Percentiles rank a stretch among this genome's conserved stretches.
These are phyloP conservation scores for Zea luxurians DNA, from an alignment of 176 grass and related monocot genomes.

Conservation along the genomic window DNA sequence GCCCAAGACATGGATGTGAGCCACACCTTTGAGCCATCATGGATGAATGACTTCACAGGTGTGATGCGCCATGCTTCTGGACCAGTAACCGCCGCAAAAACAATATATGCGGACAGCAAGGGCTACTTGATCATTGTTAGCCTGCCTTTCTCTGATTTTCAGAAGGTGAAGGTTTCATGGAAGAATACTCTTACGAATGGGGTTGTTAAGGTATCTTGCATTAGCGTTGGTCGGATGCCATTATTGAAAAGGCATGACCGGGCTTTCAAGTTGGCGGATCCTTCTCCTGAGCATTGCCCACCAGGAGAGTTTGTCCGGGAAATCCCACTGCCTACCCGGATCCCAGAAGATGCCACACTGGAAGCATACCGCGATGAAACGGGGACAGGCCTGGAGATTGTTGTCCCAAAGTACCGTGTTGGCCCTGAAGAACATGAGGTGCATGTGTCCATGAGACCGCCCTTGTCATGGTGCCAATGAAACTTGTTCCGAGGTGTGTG, in stretches of 20 bases:
- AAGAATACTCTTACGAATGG: slow-evolving; percentile 84
- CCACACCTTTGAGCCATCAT: slow-evolving; percentile 59
- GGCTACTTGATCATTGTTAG: slow-evolving; percentile 94
- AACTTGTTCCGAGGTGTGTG: slow-evolving; percentile 48
- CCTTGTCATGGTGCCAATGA: slow-evolving; percentile 68
- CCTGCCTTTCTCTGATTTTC: slow-evolving; percentile 78
- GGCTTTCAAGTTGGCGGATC: slow-evolving; percentile 75
- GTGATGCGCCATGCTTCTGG: slow-evolving; percentile 83
- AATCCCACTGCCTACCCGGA: slow-evolving; percentile 73
- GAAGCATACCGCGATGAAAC: slow-evolving; percentile 86
- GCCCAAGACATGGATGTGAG: slow-evolving; percentile 55
- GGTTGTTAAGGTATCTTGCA: slow-evolving; percentile 74
- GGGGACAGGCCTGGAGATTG: slow-evolving; percentile 80
- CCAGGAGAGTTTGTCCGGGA: slow-evolving; percentile 90
- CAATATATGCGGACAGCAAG: slow-evolving; percentile 86
- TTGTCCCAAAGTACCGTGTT: slow-evolving; percentile 76
- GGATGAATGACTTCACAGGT: slow-evolving; percentile 79
- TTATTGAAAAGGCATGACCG: slow-evolving; percentile 82
- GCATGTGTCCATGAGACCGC: slow-evolving; percentile 77
- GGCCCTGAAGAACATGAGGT: slow-evolving; percentile 99
- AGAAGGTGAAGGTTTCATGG: slow-evolving; percentile 91
- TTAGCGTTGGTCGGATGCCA: slow-evolving; percentile 63
- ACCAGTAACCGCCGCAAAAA: slow-evolving; percentile 84
- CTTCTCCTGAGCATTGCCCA: slow-evolving; percentile 88
- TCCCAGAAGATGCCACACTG: slow-evolving; percentile 84